Evolutionary conservation across 495 filamentous ascomycete genomes (phyloP).

Genomic region (Saxispiralis lemnorum): DNA sequence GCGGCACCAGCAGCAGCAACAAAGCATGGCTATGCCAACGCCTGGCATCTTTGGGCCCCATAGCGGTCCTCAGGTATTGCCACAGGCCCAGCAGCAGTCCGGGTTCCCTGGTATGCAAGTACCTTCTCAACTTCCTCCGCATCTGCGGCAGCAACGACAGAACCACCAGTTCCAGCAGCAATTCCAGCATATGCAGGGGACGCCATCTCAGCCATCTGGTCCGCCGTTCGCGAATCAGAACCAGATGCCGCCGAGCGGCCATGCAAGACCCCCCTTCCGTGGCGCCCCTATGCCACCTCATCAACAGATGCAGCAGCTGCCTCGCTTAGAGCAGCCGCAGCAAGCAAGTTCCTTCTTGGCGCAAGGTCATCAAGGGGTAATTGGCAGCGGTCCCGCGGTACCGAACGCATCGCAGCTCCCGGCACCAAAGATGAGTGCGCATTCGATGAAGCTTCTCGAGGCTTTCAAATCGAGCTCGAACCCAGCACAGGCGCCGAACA

Average conservation of each 20-base stretch:
- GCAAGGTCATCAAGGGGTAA: slow-evolving; percentile 17
- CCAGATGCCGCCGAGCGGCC: background rate
- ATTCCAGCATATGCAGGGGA: background rate
- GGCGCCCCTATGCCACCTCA: background rate
- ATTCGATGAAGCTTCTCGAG: slow-evolving; percentile 21
- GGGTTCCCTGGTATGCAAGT: slow-evolving; percentile 1
- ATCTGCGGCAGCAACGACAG: slow-evolving; percentile 1
- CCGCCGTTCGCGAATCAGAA: background rate
- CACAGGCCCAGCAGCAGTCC: background rate
- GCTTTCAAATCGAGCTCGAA: slow-evolving; percentile 16
- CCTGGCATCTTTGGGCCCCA: slow-evolving; percentile 5
- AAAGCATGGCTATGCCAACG: slow-evolving; percentile 17
- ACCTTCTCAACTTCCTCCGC: background rate
- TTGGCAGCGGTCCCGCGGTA: slow-evolving; percentile 28
- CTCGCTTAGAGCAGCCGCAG: background rate
- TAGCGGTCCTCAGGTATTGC: background rate
- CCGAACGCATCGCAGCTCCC: slow-evolving; percentile 41
- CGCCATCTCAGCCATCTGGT: background rate
- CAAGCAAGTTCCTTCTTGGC: slow-evolving; percentile 1
- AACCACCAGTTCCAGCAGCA: background rate
- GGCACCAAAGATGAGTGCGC: slow-evolving; percentile 38
- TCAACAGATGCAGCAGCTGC: background rate
- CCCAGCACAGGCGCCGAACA: background rate
- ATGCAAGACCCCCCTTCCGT: background rate
- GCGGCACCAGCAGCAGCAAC: slow-evolving; percentile 4